A percentile compares a stretch with the other conserved stretches of the same genome.
phyloP scores from a whole-genome alignment of 1,139 yeast species.

The Candida sp. region DNA sequence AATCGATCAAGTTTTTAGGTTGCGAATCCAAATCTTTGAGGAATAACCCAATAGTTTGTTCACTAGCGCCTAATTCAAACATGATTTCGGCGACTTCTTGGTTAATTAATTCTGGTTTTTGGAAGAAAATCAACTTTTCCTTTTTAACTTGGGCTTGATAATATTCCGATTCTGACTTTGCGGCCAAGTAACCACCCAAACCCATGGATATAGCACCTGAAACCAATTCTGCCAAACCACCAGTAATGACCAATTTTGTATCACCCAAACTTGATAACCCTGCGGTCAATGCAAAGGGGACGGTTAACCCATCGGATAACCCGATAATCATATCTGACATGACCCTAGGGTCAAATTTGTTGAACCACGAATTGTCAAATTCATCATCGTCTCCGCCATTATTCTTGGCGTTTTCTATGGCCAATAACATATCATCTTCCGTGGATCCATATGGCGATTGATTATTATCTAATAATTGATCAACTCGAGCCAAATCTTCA shows the following conservation, averaged over 20 bases:
- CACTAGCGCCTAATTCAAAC: constrained; percentile 67
- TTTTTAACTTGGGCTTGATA: constrained; percentile 66
- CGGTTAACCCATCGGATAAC: constrained; percentile 76
- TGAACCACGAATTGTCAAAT: constrained; percentile 23
- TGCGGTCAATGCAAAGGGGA: constrained; percentile 82
- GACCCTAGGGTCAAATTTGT: constrained; percentile 61
- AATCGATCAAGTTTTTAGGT: constrained; percentile 68
- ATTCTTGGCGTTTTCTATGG: constrained; percentile 10
- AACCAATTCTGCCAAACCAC: constrained; percentile 83
- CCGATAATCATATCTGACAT: constrained; percentile 83
- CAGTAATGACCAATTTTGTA: constrained; percentile 71
- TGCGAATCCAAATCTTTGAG: constrained; percentile 65
- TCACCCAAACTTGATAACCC: constrained; percentile 78
- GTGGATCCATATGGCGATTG: constrained; percentile 39
- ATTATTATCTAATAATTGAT: constrained; percentile 30
- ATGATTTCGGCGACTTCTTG: constrained; percentile 74
- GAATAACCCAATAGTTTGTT: constrained; percentile 61
- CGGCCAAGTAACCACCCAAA: constrained; percentile 78
- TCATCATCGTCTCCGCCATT: constrained; percentile 19
- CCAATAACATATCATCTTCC: constrained; percentile 36
- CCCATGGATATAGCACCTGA: constrained; percentile 89
- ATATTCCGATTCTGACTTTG: constrained; percentile 74
- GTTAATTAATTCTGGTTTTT: constrained; percentile 55
- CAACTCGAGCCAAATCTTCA: constrained; percentile 32
- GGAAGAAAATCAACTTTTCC: constrained; percentile 67